phyloP scores from a whole-genome alignment of 371 early-diverging fungal species.

The Encephalitozoon hellem region DNA sequence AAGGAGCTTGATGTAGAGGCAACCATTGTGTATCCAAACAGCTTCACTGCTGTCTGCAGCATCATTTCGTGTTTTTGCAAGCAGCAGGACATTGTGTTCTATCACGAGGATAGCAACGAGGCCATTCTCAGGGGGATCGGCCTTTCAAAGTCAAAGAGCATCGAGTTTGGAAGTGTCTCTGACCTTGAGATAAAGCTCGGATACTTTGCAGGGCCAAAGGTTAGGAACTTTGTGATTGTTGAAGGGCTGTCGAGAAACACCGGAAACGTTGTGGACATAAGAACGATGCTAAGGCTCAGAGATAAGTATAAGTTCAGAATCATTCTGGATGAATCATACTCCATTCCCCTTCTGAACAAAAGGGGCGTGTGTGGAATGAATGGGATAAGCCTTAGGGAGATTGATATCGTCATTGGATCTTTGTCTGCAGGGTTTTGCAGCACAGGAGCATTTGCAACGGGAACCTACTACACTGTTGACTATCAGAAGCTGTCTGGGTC shows the following conservation, averaged over 20 bases:
- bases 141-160: constrained; percentile 44
- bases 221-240: constrained; percentile 78
- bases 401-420: constrained; percentile 85
- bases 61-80: constrained; percentile 94
- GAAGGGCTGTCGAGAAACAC: constrained; percentile 86
- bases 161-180: constrained; percentile 44
- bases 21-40: constrained; percentile 93
- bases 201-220: constrained; percentile 50
- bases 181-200: constrained; percentile 49
- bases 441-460: constrained; percentile 88
- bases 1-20: constrained; percentile 74
- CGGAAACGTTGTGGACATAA: constrained; percentile 79
- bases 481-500: constrained; percentile 82
- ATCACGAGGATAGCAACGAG: constrained; percentile 55
- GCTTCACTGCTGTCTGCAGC: constrained; percentile 78
- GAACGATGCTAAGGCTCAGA: constrained; percentile 75
- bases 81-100: constrained; percentile 84
- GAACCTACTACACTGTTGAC: constrained; percentile 73
- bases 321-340: constrained; percentile 84
- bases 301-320: constrained; percentile 86
- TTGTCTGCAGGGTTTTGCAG: constrained; percentile 73
- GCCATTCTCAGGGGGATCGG: constrained; percentile 57
- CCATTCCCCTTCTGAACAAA: constrained; percentile 75
- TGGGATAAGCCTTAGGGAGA: constrained; percentile 63
- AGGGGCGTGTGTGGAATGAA: constrained; percentile 12